Evolutionary conservation across 2,329 filamentous ascomycete genomes (phyloP).

Genomic region (Aspergillus pseudoglaucus): DNA sequence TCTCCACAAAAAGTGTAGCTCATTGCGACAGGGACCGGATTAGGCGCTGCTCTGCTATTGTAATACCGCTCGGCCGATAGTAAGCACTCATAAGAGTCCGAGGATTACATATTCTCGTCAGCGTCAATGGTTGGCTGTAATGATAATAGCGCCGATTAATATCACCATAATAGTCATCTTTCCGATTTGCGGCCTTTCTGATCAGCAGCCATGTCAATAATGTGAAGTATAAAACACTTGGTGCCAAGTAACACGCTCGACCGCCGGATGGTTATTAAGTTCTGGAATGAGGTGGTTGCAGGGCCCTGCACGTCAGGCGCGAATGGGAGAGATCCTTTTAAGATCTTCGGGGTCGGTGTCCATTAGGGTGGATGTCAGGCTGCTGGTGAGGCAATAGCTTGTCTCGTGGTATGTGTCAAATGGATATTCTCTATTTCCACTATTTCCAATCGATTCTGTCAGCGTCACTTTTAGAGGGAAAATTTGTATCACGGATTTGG

Average conservation of each 20-base stretch:
- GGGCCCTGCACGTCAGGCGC: neutral
- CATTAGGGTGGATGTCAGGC: neutral
- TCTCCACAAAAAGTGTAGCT: neutral
- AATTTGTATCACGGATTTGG: too few species aligned
- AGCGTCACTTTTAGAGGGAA: too few species aligned
- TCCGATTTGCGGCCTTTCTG: too few species aligned
- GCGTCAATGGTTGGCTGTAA: too few species aligned
- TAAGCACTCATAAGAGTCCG: too few species aligned
- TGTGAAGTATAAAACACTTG: neutral
- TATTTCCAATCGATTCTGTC: too few species aligned
- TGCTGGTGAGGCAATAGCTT: neutral
- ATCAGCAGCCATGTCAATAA: too few species aligned
- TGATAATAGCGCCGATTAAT: too few species aligned
- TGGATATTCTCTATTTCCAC: too few species aligned
- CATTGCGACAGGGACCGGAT: neutral
- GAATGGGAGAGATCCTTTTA: neutral
- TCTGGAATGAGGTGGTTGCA: neutral
- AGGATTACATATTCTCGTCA: too few species aligned
- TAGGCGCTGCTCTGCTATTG: neutral
- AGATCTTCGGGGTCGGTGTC: neutral
- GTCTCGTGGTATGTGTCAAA: too few species aligned
- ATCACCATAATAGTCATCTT: too few species aligned
- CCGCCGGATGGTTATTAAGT: neutral
- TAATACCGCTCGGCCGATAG: neutral
- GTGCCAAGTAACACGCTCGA: neutral